phyloP scores from a whole-genome alignment of 306 rosid genomes.

The Cicer bijugum region DNA sequence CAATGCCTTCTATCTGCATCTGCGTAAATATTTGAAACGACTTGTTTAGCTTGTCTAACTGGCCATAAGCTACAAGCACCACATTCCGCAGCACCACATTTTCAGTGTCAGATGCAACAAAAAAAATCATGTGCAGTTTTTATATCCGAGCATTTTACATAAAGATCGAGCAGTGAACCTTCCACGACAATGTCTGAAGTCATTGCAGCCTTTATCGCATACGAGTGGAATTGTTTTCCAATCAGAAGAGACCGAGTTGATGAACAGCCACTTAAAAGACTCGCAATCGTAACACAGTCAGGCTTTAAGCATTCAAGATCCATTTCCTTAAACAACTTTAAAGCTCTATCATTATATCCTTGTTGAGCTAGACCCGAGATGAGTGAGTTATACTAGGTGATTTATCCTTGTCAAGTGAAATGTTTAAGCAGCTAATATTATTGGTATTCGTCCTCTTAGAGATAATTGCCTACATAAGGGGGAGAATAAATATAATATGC shows the following conservation, averaged over 20 bases:
- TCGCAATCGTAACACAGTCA: conserved; percentile 78
- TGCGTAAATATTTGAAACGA: conserved; percentile 69
- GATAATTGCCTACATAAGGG: no score
- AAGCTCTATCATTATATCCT: conserved; percentile 65
- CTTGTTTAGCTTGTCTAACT: conserved; percentile 59
- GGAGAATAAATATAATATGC: no score
- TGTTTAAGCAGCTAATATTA: no score
- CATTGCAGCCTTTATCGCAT: conserved; percentile 77
- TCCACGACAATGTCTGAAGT: conserved; percentile 76
- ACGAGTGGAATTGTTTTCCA: conserved; percentile 81
- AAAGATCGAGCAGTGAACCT: conserved; percentile 90
- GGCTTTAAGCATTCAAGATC: conserved; percentile 67
- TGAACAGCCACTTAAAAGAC: conserved; percentile 82
- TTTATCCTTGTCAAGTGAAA: no score
- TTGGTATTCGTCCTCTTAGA: no score
- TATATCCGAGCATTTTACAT: conserved; percentile 80
- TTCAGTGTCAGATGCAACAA: conserved; percentile 69
- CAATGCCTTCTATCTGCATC: conserved; percentile 77
- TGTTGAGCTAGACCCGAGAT: conserved; percentile 84
- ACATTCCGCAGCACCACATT: conserved; percentile 85
- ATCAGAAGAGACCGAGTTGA: conserved; percentile 58
- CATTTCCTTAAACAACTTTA: conserved; percentile 72
- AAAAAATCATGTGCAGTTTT: conserved; percentile 70
- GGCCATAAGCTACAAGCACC: conserved; percentile 89
- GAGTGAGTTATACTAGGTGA: conserved; percentile 63